Evolutionary conservation across 1,284 basidiomycete species (phyloP).

Genomic region (Sphagnurus paluster): DNA sequence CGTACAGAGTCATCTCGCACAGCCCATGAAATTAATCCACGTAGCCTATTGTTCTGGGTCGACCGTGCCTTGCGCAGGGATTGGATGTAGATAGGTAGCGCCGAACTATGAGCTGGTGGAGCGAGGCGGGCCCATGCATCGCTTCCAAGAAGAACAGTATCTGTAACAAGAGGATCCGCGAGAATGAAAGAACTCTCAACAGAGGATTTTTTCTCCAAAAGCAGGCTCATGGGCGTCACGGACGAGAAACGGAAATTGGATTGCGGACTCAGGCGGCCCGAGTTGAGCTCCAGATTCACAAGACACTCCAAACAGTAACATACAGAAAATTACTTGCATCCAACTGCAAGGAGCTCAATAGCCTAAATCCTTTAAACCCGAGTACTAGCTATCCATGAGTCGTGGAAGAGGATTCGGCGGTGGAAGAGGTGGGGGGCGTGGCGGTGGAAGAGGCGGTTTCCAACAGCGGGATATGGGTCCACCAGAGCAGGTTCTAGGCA

Average conservation of each 20-base stretch:
- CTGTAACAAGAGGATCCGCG: slow-evolving; percentile 5
- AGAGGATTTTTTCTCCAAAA: slow-evolving; percentile 22
- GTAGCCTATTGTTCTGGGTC: slow-evolving; percentile 5
- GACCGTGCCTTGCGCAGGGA: slow-evolving; percentile 9
- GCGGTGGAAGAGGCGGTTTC: slow-evolving; percentile 66
- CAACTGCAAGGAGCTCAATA: slow-evolving; percentile 1
- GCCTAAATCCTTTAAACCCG: background rate
- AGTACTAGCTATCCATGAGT: slow-evolving; percentile 10
- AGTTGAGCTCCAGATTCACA: slow-evolving; percentile 4
- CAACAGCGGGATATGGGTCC: slow-evolving; percentile 77
- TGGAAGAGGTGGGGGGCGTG: slow-evolving; percentile 37
- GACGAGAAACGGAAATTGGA: slow-evolving; percentile 2
- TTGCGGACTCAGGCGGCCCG: slow-evolving; percentile 5
- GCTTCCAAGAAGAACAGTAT: slow-evolving; percentile 28
- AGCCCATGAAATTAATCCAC: slow-evolving; percentile 34
- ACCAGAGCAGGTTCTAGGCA: slow-evolving; percentile 83
- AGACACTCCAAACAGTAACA: slow-evolving; percentile 15
- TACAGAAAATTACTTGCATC: slow-evolving; percentile 13
- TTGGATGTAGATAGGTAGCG: slow-evolving; percentile 24
- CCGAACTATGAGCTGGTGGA: slow-evolving; percentile 12
- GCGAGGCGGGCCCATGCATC: slow-evolving; percentile 32
- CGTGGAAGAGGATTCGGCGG: slow-evolving; percentile 15
- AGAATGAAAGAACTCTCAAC: slow-evolving; percentile 17
- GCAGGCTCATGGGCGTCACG: slow-evolving; percentile 26
- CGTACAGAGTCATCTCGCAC: slow-evolving; percentile 25